A percentile compares a stretch with the other conserved stretches of the same genome.
Conservation (phyloP, 495 filamentous ascomycete species). For the Venustampulla echinocandica region DNA sequence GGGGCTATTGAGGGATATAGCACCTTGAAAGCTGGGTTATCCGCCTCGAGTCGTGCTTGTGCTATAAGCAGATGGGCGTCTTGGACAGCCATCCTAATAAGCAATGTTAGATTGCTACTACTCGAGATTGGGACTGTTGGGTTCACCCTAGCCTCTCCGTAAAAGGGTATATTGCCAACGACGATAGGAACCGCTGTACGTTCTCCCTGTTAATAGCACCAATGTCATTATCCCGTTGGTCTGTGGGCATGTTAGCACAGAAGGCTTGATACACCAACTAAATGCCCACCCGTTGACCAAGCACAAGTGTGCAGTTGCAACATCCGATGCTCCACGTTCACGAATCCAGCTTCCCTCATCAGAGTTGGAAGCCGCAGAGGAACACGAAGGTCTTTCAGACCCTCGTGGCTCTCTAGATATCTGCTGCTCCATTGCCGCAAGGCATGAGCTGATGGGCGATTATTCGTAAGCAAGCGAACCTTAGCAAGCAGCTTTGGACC, state of each 20-base stretch:
- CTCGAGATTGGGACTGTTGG: not conserved
- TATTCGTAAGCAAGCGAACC: not conserved
- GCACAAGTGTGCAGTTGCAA: slow-evolving; percentile 64
- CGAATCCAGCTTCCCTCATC: slow-evolving; percentile 61
- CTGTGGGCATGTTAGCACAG: slow-evolving; percentile 29
- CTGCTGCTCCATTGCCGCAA: slow-evolving; percentile 64
- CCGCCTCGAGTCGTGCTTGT: slow-evolving; percentile 58
- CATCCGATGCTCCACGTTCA: slow-evolving; percentile 62
- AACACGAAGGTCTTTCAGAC: slow-evolving; percentile 61
- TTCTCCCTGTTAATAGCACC: slow-evolving; percentile 54
- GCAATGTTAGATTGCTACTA: not conserved
- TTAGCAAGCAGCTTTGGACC: slow-evolving; percentile 12
- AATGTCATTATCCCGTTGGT: slow-evolving; percentile 51
- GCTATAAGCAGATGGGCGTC: slow-evolving; percentile 58
- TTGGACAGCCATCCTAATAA: slow-evolving; percentile 46
- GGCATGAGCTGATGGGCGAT: slow-evolving; percentile 45
- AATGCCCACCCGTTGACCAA: slow-evolving; percentile 59
- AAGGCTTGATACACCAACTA: not conserved
- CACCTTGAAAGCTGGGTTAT: slow-evolving; percentile 54
- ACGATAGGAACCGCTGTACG: slow-evolving; percentile 49
- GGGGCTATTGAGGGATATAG: slow-evolving; percentile 14
- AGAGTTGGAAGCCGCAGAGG: slow-evolving; percentile 52
- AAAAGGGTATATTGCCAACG: slow-evolving; percentile 56
- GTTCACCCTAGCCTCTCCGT: slow-evolving; percentile 28
- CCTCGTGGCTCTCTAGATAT: slow-evolving; percentile 57